Evolutionary conservation across 768 basidiomycete species (phyloP), one percentile per base, ranked within the genome.

Genomic region (Pleurotus giganteus): DNA sequence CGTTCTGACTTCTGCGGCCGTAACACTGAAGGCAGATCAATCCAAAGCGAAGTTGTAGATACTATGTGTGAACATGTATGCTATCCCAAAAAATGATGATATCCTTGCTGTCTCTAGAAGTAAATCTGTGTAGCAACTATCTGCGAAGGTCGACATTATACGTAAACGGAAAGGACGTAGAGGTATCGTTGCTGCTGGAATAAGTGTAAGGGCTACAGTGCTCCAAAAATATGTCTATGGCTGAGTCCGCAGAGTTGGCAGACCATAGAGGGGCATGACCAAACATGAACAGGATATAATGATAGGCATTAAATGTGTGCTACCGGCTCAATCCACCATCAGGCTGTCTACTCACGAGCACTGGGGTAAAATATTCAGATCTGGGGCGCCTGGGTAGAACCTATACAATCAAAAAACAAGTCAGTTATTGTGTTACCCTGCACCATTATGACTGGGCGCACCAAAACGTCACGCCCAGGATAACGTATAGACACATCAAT

Each of bases 1-100:
- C 0, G 93, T 89, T 15, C 70, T 98, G 45, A 77, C 88, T 4
- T 84, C 85, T 1, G 93, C 94, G 0, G 94, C 89, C 6, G 96
- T 81, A 0, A 98, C 94, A 0, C 73, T 93, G 4, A 68, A 63
- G 11, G 74, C 77, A 24, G 63, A 63, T 53, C 69, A 70, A 59
- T 59, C 71, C 23, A 90, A 86, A 71, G 77, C 87, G 1, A 90
- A 81, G 66, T 66, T 90, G 42, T 91, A 74, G n/a, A n/a, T n/a
- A n/a, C n/a, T n/a, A 72, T 17, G 19, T 39, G 27, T n/a, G 7
- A 11, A 23, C 23, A 41, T 41, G 13, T 15, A 41, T 13, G 11
- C n/a, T n/a, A n/a, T n/a, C n/a, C n/a, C n/a, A n/a, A n/a, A n/a
- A n/a, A n/a, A n/a, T n/a, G n/a, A n/a, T n/a, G n/a, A n/a, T n/a